phyloP scores from a whole-genome alignment of 768 basidiomycete species.

The Hericium coralloides region DNA sequence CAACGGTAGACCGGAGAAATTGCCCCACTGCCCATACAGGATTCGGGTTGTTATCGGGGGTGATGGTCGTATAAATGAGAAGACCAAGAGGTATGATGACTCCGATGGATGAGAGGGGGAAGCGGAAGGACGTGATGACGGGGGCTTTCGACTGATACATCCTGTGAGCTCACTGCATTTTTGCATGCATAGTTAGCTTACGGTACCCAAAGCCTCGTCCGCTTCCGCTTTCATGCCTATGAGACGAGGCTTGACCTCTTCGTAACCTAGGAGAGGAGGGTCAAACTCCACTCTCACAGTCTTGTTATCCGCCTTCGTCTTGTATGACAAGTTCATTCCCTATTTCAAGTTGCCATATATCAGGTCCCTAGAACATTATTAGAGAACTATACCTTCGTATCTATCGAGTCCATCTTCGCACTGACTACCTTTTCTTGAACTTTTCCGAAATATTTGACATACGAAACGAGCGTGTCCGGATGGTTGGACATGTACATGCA shows the following conservation, averaged over 20 bases:
- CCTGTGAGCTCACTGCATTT: too few species aligned
- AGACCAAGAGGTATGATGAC: constrained; percentile 20
- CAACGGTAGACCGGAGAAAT: constrained; percentile 22
- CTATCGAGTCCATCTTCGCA: constrained; percentile 67
- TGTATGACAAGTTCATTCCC: constrained; percentile 67
- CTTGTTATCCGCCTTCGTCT: constrained; percentile 37
- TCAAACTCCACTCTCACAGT: constrained; percentile 51
- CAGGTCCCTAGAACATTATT: neutral
- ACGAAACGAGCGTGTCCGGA: constrained; percentile 78
- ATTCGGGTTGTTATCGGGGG: constrained; percentile 14
- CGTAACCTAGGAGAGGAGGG: constrained; percentile 65
- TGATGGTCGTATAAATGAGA: constrained; percentile 26
- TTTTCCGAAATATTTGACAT: constrained; percentile 70
- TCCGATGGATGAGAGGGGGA: constrained; percentile 27
- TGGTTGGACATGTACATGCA: constrained; percentile 82
- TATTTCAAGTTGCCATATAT: constrained; percentile 16
- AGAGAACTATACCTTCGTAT: constrained; percentile 42
- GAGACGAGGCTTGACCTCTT: constrained; percentile 75
- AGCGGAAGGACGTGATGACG: constrained; percentile 44
- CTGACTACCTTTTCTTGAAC: constrained; percentile 43
- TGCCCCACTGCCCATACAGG: constrained; percentile 23
- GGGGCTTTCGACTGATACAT: constrained; percentile 30
- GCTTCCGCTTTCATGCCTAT: constrained; percentile 75
- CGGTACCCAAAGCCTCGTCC: constrained; percentile 76
- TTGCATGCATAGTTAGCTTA: constrained; percentile 22